Percentiles rank a stretch among this genome's conserved stretches.
phyloP scores from a whole-genome alignment of 306 rosid species.

The Malus domestica region ASM211411v1 NC_041803.1:16656001-16656500 shows the following conservation, averaged over 20 bases:
- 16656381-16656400: constrained; percentile 68
- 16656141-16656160: constrained; percentile 29
- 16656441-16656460: constrained; percentile 12
- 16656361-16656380: constrained; percentile 65
- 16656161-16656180: constrained; percentile 44
- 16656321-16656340: constrained; percentile 71
- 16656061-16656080: constrained; percentile 15
- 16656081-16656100: constrained; percentile 8
- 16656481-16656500: constrained; percentile 41
- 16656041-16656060: constrained; percentile 11
- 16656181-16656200: constrained; percentile 55
- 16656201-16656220: constrained; percentile 68
- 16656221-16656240: constrained; percentile 72
- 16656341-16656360: constrained; percentile 44
- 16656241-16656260: constrained; percentile 94
- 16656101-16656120: constrained; percentile 17
- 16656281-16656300: constrained; percentile 55
- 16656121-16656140: constrained; percentile 22
- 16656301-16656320: constrained; percentile 72
- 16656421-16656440: constrained; percentile 15
- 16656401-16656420: constrained; percentile 92
- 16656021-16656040: constrained; percentile 27
- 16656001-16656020: constrained; percentile 75
- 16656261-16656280: constrained; percentile 89
- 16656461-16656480: background rate